Conservation (phyloP, 805 yeast species). For the Spencermartinsiella europaea region DNA sequence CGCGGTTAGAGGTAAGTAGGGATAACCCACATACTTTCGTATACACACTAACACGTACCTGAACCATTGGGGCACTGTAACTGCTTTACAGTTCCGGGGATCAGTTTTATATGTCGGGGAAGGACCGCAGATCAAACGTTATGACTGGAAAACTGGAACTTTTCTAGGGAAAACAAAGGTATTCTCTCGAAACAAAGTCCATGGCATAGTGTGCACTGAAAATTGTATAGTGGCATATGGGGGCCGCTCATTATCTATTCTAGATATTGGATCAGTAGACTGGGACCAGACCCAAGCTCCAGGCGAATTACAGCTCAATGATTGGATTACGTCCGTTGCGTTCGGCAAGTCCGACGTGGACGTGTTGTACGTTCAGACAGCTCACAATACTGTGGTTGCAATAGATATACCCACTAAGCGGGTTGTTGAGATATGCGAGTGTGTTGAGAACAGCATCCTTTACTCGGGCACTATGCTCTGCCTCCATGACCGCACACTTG, state of each 20-base stretch:
- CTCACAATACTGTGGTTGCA: slow-evolving; percentile 66
- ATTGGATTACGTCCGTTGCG: slow-evolving; percentile 71
- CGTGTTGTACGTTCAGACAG: slow-evolving; percentile 54
- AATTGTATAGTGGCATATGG: slow-evolving; percentile 52
- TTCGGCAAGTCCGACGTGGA: slow-evolving; percentile 39
- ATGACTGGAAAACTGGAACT: slow-evolving; percentile 39
- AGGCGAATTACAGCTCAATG: slow-evolving; percentile 41
- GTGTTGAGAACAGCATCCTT: slow-evolving; percentile 72
- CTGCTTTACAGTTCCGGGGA: slow-evolving; percentile 48
- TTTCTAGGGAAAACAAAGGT: slow-evolving; percentile 41
- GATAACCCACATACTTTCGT: too few species aligned
- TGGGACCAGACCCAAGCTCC: slow-evolving; percentile 20
- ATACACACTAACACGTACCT: too few species aligned
- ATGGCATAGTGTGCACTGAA: slow-evolving; percentile 50
- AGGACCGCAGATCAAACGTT: slow-evolving; percentile 62
- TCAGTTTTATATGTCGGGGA: slow-evolving; percentile 53
- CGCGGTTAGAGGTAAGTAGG: too few species aligned
- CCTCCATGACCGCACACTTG: slow-evolving; percentile 36
- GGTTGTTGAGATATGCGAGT: slow-evolving; percentile 36
- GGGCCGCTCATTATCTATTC: slow-evolving; percentile 58
- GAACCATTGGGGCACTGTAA: slow-evolving; percentile 50
- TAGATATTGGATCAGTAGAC: slow-evolving; percentile 23
- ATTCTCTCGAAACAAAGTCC: slow-evolving; percentile 73
- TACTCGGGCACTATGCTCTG: slow-evolving; percentile 76
- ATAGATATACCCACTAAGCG: slow-evolving; percentile 27